Base-by-base conservation (phyloP, 2,329 filamentous ascomycete genomes). In the Monilinia laxa region DNA sequence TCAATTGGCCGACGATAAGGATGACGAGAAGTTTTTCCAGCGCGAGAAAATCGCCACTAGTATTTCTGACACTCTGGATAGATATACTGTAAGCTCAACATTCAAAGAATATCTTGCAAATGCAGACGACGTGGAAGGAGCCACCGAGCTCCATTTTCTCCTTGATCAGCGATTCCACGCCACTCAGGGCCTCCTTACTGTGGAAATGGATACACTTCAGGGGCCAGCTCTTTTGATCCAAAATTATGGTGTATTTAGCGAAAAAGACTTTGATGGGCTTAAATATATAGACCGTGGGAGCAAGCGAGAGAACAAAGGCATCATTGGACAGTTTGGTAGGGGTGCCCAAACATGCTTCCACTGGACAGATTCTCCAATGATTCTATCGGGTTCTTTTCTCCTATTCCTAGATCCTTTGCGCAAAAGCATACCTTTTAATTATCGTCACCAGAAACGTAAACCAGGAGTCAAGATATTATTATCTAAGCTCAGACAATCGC, bases 51-150 rank as follows among this genome's bases (percentile, higher is more conserved):
- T 73, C 0, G 72, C 68, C 18, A 75, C 74, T 5, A 70, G 73
- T 0, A 78, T 78, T 47, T 62, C 67, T 7, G 75, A 77, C 64
- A 77, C 77, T 10, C 62, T 78, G 18, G 69, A 70, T 23, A 70
- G 76, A 60, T 78, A 78, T 49, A 68, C 71, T 2, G 64, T 76
- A 16, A 69, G 73, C 35, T 70, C 70, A 14, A 78, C 76, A 0
- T 78, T 78, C 57, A 75, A 71, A 42, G 77, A 78, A 62, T 78
- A 77, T 63, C 69, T 78, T 11, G 76, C 77, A 31, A 78, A 78
- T 69, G 76, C 77, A 0, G 76, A 78, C 60, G 77, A 78, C 67
- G 58, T 71, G 23, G 54, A 68, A 40, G 64, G 60, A 16, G 74
- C 76, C 5, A 71, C 72, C 57, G 71, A 35, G 31, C 31, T 78